Evolutionary conservation across 129 eudicot species (phyloP).

Genomic region (Glebionis coronaria): DNA sequence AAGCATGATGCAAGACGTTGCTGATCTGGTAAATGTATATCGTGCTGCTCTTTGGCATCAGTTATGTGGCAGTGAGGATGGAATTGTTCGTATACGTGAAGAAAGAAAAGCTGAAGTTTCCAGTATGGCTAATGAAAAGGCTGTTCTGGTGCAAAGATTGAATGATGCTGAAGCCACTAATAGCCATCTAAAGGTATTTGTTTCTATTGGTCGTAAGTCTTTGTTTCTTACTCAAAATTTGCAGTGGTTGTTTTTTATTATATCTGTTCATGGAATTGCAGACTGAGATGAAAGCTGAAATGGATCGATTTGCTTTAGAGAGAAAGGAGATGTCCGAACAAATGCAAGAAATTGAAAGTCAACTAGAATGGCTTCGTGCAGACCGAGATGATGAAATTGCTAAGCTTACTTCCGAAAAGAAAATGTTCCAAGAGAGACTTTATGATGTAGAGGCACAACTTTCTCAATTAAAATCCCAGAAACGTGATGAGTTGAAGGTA

Average conservation of each 20-base stretch:
- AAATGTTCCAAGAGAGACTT: conserved; percentile 79
- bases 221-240: conserved; percentile 4
- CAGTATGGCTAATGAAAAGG: conserved; percentile 62
- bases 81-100: conserved; percentile 76
- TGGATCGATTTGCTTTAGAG: conserved; percentile 83
- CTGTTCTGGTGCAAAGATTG: conserved; percentile 63
- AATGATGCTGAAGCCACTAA: conserved; percentile 78
- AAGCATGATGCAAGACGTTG: conserved; percentile 93
- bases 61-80: conserved; percentile 90
- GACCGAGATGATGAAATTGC: conserved; percentile 77
- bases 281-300: conserved; percentile 88
- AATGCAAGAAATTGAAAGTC: conserved; percentile 84
- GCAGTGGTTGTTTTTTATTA: conserved; percentile 2
- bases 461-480: conserved; percentile 85
- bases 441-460: conserved; percentile 94
- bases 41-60: conserved; percentile 99
- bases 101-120: conserved; percentile 67
- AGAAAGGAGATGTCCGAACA: conserved; percentile 77
- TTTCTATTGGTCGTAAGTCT: conserved; percentile 12
- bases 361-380: conserved; percentile 92
- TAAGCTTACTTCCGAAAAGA: conserved; percentile 76
- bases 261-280: conserved; percentile 32
- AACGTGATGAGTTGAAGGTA: conserved; percentile 98
- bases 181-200: conserved; percentile 76
- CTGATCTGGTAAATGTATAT: conserved; percentile 94